Evolutionary conservation across 352 stramenopile species (phyloP), one percentile per base, ranked within the genome.

Genomic region (Globisporangium heterothallicum): DNA sequence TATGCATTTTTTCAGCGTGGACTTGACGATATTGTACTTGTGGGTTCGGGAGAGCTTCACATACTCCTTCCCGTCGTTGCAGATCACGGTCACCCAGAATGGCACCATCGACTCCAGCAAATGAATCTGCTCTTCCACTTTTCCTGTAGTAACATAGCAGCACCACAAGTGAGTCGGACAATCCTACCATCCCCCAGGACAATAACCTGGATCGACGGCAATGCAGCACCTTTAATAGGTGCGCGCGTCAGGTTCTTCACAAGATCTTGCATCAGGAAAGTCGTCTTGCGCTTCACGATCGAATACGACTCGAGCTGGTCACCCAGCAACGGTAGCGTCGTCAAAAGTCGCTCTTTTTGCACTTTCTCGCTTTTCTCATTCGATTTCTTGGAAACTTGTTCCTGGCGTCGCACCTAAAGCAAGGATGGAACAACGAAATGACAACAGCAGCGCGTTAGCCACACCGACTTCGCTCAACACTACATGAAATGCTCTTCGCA

Each of bases 21-120:
- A 42, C 65, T 88, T 90, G 61, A 87, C 64, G 9, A 56, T 51
- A 58, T 86, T 86, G 66, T 86, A 90, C 64, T 87, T 90, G 63
- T 53, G 62, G n/a, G 22, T 50, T 21, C 59, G 69, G 24, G 63
- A 73, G 42, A 90, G 54, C 47, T 81, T 77, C 42, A 88, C 71
- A 54, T 83, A 88, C 53, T 88, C 68, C 56, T 85, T 69, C 40
- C 79, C 76, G 50, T 83, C 72, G 55, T 70, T 70, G 12, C 66
- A 66, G 41, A 86, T 60, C 25, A 92, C 68, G 0, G 69, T 88
- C 46, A 92, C 32, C 82, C 82, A 92, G 46, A 88, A 84, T 5
- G 82, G 82, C 36, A 88, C 72, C 49, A 88, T 52, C 10, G 59
- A 73, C 51, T 88, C 78, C 9, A 92, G 58, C 46, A 88, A 43